Evolutionary conservation across 495 filamentous ascomycete species (phyloP).

Genomic region (Daldinia caldariorum): DNA sequence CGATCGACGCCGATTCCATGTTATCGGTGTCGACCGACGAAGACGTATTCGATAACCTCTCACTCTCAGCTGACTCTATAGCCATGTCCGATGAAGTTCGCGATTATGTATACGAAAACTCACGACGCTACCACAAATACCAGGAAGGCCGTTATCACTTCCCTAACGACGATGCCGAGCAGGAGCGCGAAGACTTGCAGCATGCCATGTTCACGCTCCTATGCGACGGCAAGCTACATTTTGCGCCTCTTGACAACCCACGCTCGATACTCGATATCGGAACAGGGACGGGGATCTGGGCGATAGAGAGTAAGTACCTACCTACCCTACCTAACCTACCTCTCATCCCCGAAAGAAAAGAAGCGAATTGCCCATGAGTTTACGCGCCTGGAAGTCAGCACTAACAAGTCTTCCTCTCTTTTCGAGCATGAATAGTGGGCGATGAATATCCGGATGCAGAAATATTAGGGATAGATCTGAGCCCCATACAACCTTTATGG

Average conservation of each 20-base stretch:
- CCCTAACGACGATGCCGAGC: constrained; percentile 66
- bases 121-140: constrained; percentile 68
- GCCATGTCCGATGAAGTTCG: constrained; percentile 50
- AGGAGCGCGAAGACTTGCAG: constrained; percentile 58
- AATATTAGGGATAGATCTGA: constrained; percentile 70
- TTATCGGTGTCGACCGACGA: constrained; percentile 38
- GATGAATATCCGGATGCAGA: constrained; percentile 59
- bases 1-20: constrained; percentile 31
- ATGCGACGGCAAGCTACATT: constrained; percentile 59
- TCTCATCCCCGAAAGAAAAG: constrained; percentile 2
- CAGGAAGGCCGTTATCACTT: constrained; percentile 66
- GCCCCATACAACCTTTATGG: constrained; percentile 65
- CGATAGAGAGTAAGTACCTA: constrained; percentile 61
- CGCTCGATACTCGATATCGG: constrained; percentile 66
- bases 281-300: constrained; percentile 72
- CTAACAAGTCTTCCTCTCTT: constrained; percentile 16
- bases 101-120: constrained; percentile 68
- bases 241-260: constrained; percentile 58
- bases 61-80: constrained; percentile 38
- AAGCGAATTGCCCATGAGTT: neutral
- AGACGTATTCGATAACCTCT: constrained; percentile 32
- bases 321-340: neutral
- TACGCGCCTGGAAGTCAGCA: neutral
- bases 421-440: constrained; percentile 48
- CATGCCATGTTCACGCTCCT: constrained; percentile 51